Evolutionary conservation across 345 rosid genomes (phyloP).

Genomic region (Lumnitzera littorea): DNA sequence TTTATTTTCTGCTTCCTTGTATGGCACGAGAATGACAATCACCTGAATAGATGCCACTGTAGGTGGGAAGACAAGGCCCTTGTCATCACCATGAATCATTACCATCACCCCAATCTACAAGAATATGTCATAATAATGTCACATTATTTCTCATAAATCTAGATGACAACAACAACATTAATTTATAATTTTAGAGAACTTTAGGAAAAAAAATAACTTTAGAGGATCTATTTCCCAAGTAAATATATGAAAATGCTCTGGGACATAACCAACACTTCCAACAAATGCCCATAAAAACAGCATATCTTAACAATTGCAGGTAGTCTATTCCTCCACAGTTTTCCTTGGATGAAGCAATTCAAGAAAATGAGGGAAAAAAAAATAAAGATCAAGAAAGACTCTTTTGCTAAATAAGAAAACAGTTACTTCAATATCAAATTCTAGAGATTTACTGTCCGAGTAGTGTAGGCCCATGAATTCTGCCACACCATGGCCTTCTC

Average conservation of each 20-base stretch:
- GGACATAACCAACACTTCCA: background rate
- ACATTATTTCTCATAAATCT: no score
- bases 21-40: slow-evolving; percentile 5
- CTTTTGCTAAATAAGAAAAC: background rate
- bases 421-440: background rate
- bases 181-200: no score
- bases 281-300: no score
- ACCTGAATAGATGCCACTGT: slow-evolving; percentile 42
- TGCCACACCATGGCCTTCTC: slow-evolving; percentile 95
- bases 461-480: slow-evolving; percentile 98
- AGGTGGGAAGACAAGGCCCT: slow-evolving; percentile 82
- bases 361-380: background rate
- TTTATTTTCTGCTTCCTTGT: slow-evolving; percentile 6
- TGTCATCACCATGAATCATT: slow-evolving; percentile 97
- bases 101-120: slow-evolving; percentile 92
- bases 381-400: no score
- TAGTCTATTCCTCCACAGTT: no score
- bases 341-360: no score
- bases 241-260: background rate
- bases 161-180: no score
- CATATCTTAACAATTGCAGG: no score
- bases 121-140: background rate
- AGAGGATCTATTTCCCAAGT: no score
- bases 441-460: slow-evolving; percentile 49
- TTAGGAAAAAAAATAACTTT: no score